Evolutionary conservation across 148 eudicot species (phyloP).

Genomic region (Polygonum maritimum): DNA sequence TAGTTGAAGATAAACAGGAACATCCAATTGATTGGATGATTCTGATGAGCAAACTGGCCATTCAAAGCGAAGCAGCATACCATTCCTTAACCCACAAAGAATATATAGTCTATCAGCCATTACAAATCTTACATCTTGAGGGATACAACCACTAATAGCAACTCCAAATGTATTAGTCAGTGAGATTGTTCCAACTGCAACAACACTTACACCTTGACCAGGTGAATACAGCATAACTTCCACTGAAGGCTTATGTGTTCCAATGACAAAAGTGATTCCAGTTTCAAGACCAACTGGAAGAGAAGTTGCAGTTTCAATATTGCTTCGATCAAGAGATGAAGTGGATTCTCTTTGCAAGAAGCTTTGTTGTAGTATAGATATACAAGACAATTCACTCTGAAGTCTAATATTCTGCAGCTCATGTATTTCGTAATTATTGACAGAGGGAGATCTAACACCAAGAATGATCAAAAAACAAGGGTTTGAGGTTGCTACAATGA

Average conservation of each 20-base stretch:
- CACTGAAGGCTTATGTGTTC: constrained; percentile 95
- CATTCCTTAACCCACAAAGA: constrained; percentile 86
- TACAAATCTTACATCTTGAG: constrained; percentile 96
- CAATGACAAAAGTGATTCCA: constrained; percentile 57
- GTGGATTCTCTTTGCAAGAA: constrained; percentile 20
- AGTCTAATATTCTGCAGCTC: constrained; percentile 69
- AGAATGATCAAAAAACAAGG: constrained; percentile 73
- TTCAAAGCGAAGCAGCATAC: constrained; percentile 94
- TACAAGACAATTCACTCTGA: constrained; percentile 80
- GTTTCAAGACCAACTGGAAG: constrained; percentile 37
- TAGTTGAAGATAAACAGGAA: constrained; percentile 59
- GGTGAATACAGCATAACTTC: constrained; percentile 60
- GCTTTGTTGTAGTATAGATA: constrained; percentile 58
- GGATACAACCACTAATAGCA: constrained; percentile 71
- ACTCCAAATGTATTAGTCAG: constrained; percentile 61
- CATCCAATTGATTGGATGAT: constrained; percentile 32
- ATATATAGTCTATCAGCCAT: constrained; percentile 72
- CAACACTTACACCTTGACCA: constrained; percentile 54
- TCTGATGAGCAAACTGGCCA: constrained; percentile 49
- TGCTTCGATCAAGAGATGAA: constrained; percentile 14
- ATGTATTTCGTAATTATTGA: constrained; percentile 44
- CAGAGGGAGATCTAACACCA: constrained; percentile 44
- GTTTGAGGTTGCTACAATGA: constrained; percentile 77
- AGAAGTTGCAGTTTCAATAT: constrained; percentile 13
- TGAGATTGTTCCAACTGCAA: constrained; percentile 70